Base-by-base conservation (phyloP, 2,329 filamentous ascomycete genomes). In the Nemania diffusa region DNA sequence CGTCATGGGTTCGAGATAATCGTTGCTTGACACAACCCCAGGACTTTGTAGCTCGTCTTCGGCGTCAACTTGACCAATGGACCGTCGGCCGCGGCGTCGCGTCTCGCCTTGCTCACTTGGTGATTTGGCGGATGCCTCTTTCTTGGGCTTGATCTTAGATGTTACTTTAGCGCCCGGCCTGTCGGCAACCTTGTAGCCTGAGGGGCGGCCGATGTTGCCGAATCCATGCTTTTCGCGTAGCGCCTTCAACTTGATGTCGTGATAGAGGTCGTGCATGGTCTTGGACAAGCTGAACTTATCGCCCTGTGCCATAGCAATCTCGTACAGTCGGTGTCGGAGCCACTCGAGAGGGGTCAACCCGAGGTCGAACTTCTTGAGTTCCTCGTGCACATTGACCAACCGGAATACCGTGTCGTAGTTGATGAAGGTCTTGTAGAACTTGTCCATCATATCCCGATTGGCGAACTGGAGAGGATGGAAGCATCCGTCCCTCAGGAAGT, bases 361-460 rank as follows among this genome's bases (percentile, higher is more conserved):
- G 5, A 88, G 80, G 32, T 82, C 80, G 63, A 87, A 87, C 71
- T 84, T 86, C 62, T 79, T 81, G 51, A 89, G 78, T 73, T 88
- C 85, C 2, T 83, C 81, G 29, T 88, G 79, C 0, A 86, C 83
- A 56, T 87, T 84, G 42, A 83, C 84, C 40, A 89, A 76, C 2
- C 87, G 83, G 72, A 85, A 88, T 2, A 88, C 76, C 0, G 85
- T 88, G 69, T 88, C 86, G 70, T 88, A 88, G 44, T 84, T 84
- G 22, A 78, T 76, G n/a, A 83, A 76, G 3, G 75, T 76, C 68
- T 76, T 77, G 69, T 78, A 78, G 56, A 71, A 76, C 51, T 79
- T 79, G 15, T 79, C 82, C 62, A 87, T 83, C 72, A 81, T 86
- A 22, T 80, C 79, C 75, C 88, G 88, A 34, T 77, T 81, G 2